These are phyloP conservation scores for Citrus inodora DNA, from an alignment of 345 rosid species.

Conservation along the genomic window DNA sequence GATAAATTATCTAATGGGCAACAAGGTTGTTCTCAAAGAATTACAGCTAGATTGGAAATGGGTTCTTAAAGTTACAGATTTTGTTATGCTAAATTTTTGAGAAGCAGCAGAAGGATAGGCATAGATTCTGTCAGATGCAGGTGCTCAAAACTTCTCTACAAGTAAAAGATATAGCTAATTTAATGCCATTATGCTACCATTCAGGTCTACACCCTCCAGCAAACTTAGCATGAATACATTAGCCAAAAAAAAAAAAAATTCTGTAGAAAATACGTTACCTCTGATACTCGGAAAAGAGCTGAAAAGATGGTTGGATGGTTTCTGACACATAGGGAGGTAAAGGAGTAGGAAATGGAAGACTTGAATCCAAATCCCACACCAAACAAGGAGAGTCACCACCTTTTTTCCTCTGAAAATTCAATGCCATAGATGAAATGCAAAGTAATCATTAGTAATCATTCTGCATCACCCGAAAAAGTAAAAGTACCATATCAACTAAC, in stretches of 20 bases:
- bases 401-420: constrained; percentile 46
- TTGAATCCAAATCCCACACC: constrained; percentile 90
- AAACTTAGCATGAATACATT: background rate
- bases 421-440: background rate
- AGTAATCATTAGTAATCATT: constrained; percentile 6
- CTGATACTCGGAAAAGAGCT: constrained; percentile 67
- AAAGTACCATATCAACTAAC: background rate
- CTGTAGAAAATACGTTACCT: constrained; percentile 37
- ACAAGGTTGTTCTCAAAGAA: background rate
- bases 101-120: background rate
- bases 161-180: background rate
- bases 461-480: background rate
- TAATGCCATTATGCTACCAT: background rate
- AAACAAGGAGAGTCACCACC: constrained; percentile 37
- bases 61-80: background rate
- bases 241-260: too few species aligned
- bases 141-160: background rate
- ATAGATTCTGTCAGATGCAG: background rate
- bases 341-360: constrained; percentile 75
- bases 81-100: background rate
- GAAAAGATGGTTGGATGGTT: constrained; percentile 68
- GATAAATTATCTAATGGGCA: background rate
- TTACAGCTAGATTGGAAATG: background rate
- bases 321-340: constrained; percentile 56
- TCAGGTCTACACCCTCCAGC: background rate